Evolutionary conservation across 2,329 filamentous ascomycete species (phyloP).

Genomic region (Pseudocercospora eumusae): DNA sequence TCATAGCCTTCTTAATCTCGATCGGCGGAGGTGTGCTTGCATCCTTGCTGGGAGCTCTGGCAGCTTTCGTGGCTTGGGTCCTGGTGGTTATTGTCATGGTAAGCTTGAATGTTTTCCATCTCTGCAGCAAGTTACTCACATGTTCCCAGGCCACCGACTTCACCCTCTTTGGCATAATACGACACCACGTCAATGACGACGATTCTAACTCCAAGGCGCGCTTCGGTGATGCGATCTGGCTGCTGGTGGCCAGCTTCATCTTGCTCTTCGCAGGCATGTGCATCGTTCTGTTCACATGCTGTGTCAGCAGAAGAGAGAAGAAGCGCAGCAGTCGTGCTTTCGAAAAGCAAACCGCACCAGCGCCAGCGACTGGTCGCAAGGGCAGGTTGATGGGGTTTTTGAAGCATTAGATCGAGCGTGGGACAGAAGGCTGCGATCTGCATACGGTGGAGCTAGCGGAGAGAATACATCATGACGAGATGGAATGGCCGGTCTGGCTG

Average conservation of each 20-base stretch:
- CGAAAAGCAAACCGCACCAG: background rate
- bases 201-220: constrained; percentile 46
- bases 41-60: constrained; percentile 54
- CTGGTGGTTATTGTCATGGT: constrained; percentile 52
- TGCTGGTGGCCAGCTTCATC: constrained; percentile 58
- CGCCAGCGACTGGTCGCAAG: background rate
- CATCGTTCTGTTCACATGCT: constrained; percentile 58
- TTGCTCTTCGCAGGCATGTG: constrained; percentile 58
- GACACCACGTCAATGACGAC: constrained; percentile 55
- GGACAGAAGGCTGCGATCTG: background rate
- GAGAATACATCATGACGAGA: background rate
- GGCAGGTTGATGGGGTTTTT: background rate
- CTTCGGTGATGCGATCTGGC: constrained; percentile 62
- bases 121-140: background rate
- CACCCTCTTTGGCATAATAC: constrained; percentile 57
- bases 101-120: background rate
- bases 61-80: constrained; percentile 54
- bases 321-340: constrained; percentile 12
- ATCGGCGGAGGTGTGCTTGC: constrained; percentile 56
- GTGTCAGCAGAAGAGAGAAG: constrained; percentile 30
- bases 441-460: background rate
- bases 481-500: background rate
- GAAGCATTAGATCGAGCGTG: background rate
- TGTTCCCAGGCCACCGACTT: constrained; percentile 54
- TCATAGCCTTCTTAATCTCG: constrained; percentile 61